Percentiles rank a stretch among this genome's conserved stretches.
phyloP scores from a whole-genome alignment of 2,329 filamentous ascomycete genomes.

The Juglanconis oblonga region DNA sequence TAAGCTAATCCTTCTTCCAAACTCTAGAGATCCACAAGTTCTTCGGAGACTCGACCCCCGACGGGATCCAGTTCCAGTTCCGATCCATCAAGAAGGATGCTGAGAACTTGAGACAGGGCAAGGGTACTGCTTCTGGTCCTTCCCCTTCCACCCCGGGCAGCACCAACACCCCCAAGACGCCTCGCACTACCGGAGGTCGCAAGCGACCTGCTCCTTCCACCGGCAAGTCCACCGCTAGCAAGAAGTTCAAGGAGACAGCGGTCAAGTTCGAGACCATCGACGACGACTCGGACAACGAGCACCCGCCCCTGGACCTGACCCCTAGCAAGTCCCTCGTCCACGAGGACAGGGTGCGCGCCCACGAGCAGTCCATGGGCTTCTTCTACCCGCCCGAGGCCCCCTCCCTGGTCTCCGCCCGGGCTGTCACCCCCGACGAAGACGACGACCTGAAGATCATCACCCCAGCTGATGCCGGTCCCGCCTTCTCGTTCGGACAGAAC shows the following conservation, averaged over 20 bases:
- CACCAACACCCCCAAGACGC: constrained; percentile 26
- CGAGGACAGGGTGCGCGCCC: neutral
- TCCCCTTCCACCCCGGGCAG: neutral
- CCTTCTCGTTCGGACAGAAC: neutral
- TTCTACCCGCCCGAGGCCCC: neutral
- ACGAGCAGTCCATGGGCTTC: neutral
- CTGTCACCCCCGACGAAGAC: neutral
- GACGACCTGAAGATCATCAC: neutral
- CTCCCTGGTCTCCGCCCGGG: neutral
- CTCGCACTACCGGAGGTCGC: constrained; percentile 18
- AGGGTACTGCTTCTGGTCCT: neutral
- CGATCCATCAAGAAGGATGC: constrained; percentile 53
- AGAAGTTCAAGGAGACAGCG: constrained; percentile 40
- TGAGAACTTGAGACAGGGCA: constrained; percentile 36
- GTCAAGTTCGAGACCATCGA: constrained; percentile 40
- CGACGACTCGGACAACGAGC: constrained; percentile 20
- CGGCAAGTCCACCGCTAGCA: constrained; percentile 11
- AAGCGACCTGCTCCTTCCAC: constrained; percentile 16
- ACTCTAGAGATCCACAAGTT: constrained; percentile 54
- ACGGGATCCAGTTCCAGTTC: constrained; percentile 61
- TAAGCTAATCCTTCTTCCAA: constrained; percentile 15
- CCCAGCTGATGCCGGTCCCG: neutral
- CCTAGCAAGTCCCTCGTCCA: neutral
- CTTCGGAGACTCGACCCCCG: constrained; percentile 56
- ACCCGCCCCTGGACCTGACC: neutral